Evolutionary conservation across 148 eudicot genomes (phyloP).

Genomic region (Amaranthus hypochondriacus): DNA sequence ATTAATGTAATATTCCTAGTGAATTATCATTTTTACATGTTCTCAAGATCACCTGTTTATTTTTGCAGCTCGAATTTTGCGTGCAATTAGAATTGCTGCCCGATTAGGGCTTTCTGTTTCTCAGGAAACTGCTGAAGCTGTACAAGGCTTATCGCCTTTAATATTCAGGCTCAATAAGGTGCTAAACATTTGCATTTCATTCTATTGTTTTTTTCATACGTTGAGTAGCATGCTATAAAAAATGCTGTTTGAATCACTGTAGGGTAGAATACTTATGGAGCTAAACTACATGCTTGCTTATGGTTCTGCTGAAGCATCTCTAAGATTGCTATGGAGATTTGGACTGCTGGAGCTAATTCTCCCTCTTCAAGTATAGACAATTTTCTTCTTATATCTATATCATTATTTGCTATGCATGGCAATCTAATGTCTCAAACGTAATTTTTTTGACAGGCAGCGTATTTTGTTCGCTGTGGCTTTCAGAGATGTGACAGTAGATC

Average conservation of each 20-base stretch:
- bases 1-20: background rate
- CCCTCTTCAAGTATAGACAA: conserved; percentile 64
- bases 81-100: conserved; percentile 79
- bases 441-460: conserved; percentile 56
- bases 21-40: background rate
- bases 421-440: conserved; percentile 11
- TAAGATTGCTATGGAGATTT: conserved; percentile 75
- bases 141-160: conserved; percentile 42
- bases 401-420: conserved; percentile 3
- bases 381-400: background rate
- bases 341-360: conserved; percentile 69
- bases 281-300: conserved; percentile 89
- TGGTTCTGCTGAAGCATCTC: conserved; percentile 88
- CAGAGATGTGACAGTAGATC: conserved; percentile 62
- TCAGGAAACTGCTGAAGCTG: conserved; percentile 43
- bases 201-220: background rate
- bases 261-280: conserved; percentile 86
- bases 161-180: conserved; percentile 71
- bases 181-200: conserved; percentile 6
- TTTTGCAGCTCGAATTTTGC: conserved; percentile 78
- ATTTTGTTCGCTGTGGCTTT: conserved; percentile 59
- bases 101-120: conserved; percentile 62
- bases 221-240: conserved; percentile 3
- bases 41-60: conserved; percentile 5
- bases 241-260: conserved; percentile 6